phyloP scores from a whole-genome alignment of 2,329 filamentous ascomycete species.

The Colletotrichum sp. region DNA sequence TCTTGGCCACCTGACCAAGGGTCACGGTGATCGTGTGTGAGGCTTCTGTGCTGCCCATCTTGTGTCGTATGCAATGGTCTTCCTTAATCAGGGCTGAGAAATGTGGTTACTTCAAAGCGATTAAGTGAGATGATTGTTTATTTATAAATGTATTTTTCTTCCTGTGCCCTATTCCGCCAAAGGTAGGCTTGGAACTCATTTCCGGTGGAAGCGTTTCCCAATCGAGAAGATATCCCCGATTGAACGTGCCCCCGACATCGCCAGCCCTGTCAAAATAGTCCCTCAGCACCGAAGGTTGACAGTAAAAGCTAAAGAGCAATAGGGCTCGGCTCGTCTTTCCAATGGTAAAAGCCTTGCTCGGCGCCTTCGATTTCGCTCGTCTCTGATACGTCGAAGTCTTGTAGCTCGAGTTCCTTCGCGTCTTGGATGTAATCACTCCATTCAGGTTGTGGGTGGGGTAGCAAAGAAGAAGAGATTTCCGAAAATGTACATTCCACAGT shows the following conservation, averaged over 20 bases:
- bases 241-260: background rate
- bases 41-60: background rate
- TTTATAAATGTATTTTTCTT: background rate
- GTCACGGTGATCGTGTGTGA: constrained; percentile 42
- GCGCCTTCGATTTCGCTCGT: background rate
- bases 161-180: background rate
- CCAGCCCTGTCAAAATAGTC: rapidly evolving
- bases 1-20: constrained; percentile 52
- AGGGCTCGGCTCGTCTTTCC: no score
- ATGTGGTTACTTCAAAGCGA: rapidly evolving
- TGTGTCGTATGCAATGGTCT: background rate
- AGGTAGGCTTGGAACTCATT: background rate
- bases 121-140: background rate
- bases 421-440: background rate
- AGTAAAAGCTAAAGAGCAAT: background rate
- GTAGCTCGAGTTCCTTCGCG: background rate
- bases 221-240: background rate
- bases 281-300: background rate
- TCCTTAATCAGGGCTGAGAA: background rate
- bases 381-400: background rate
- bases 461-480: background rate
- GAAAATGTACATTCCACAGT: background rate
- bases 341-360: background rate
- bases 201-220: background rate
- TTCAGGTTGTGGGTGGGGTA: background rate